These are phyloP conservation scores for Sonneratia caseolaris DNA, from an alignment of 345 rosid species.

Conservation along the genomic window DNA sequence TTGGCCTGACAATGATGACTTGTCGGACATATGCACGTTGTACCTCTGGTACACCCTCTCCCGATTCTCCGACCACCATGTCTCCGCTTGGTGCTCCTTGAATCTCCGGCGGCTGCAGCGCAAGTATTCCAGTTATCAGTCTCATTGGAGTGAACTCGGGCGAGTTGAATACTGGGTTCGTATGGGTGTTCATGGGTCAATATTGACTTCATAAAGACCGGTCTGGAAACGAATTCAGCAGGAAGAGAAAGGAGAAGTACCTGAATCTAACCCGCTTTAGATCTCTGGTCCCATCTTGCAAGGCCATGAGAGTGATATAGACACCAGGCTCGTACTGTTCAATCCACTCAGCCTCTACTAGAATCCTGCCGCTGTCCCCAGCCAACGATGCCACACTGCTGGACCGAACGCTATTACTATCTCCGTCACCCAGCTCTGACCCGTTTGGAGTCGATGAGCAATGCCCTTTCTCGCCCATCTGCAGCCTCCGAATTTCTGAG, in stretches of 20 bases:
- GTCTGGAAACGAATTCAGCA: slow-evolving; percentile 1
- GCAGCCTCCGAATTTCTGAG: slow-evolving; percentile 28
- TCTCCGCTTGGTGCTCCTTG: slow-evolving; percentile 90
- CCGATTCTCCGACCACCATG: slow-evolving; percentile 98
- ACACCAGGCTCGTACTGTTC: slow-evolving; percentile 96
- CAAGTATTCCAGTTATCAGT: neutral
- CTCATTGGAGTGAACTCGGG: too few species aligned
- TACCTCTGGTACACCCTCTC: slow-evolving; percentile 79
- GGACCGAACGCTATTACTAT: slow-evolving; percentile 40
- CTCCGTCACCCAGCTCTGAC: slow-evolving; percentile 42
- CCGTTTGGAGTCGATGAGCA: slow-evolving; percentile 23
- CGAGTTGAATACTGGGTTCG: too few species aligned
- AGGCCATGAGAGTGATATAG: slow-evolving; percentile 72
- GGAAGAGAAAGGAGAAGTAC: slow-evolving; percentile 22
- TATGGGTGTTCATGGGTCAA: too few species aligned
- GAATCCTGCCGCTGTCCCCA: slow-evolving; percentile 26
- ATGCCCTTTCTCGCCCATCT: slow-evolving; percentile 34
- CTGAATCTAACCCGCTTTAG: slow-evolving; percentile 98
- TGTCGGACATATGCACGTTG: slow-evolving; percentile 70
- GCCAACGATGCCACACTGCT: slow-evolving; percentile 30
- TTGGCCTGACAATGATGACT: slow-evolving; percentile 47
- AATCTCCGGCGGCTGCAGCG: slow-evolving; percentile 78
- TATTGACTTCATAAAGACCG: too few species aligned
- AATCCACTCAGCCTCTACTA: slow-evolving; percentile 85
- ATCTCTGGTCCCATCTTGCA: slow-evolving; percentile 94